Conservation (phyloP, 495 filamentous ascomycete species). For the Pyronema domesticum region DNA sequence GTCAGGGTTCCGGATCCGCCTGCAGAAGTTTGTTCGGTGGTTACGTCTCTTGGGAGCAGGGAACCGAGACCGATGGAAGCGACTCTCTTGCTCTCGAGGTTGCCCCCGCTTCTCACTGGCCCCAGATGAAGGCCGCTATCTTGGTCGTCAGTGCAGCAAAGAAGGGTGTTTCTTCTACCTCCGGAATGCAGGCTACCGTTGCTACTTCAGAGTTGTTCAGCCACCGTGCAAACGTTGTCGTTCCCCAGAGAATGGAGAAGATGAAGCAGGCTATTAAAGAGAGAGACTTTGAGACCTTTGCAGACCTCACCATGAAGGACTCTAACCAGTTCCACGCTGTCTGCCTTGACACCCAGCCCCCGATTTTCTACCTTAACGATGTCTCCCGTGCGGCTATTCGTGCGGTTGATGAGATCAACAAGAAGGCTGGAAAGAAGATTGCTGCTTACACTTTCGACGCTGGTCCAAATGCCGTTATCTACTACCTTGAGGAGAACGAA, state of each 20-base stretch:
- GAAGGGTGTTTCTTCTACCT: slow-evolving; percentile 80
- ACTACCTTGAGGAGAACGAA: slow-evolving; percentile 66
- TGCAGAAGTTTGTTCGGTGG: slow-evolving; percentile 85
- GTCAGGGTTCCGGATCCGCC: slow-evolving; percentile 89
- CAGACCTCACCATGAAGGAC: slow-evolving; percentile 80
- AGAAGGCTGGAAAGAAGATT: slow-evolving; percentile 47
- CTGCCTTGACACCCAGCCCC: slow-evolving; percentile 84
- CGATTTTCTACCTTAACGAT: slow-evolving; percentile 98
- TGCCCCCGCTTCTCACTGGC: slow-evolving; percentile 76
- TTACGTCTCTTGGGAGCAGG: slow-evolving; percentile 85
- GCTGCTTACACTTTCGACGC: slow-evolving; percentile 97
- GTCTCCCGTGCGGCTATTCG: slow-evolving; percentile 67
- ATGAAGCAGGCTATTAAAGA: slow-evolving; percentile 68
- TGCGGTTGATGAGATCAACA: slow-evolving; percentile 76
- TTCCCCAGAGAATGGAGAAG: slow-evolving; percentile 64
- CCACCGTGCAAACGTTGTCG: slow-evolving; percentile 49
- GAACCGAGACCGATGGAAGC: slow-evolving; percentile 49
- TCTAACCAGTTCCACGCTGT: slow-evolving; percentile 93
- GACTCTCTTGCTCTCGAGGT: slow-evolving; percentile 77
- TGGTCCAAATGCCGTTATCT: slow-evolving; percentile 90
- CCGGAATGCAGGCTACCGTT: slow-evolving; percentile 93
- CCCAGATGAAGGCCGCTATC: slow-evolving; percentile 77
- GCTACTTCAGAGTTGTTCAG: slow-evolving; percentile 67
- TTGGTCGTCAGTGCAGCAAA: slow-evolving; percentile 82
- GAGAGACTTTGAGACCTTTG: slow-evolving; percentile 73